phyloP scores from a whole-genome alignment of 129 eudicot species.

The Escallonia rubra region DNA sequence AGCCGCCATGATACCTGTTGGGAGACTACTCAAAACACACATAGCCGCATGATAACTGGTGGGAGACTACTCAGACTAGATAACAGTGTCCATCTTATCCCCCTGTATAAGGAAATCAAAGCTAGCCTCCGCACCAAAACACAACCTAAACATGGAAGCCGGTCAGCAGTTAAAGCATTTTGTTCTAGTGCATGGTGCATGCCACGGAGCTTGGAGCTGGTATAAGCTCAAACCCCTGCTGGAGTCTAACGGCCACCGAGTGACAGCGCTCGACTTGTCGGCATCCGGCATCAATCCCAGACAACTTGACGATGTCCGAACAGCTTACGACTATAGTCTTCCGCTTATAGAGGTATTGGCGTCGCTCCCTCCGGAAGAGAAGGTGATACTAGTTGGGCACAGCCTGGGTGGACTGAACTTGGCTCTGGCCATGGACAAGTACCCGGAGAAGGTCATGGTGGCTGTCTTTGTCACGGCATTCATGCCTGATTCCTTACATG shows the following conservation, averaged over 20 bases:
- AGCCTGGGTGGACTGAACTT: constrained; percentile 56
- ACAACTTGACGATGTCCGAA: constrained; percentile 31
- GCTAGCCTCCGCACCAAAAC: background rate
- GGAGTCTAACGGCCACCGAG: constrained; percentile 52
- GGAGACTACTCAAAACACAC: too few species aligned
- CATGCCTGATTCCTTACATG: constrained; percentile 52
- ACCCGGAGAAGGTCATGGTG: constrained; percentile 43
- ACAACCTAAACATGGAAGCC: background rate
- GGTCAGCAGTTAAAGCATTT: constrained; percentile 29
- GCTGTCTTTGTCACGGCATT: constrained; percentile 53
- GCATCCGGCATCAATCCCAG: constrained; percentile 47
- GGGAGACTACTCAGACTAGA: too few species aligned
- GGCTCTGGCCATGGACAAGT: constrained; percentile 55
- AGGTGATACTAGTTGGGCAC: constrained; percentile 65
- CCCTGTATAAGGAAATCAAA: background rate
- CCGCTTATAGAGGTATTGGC: constrained; percentile 57
- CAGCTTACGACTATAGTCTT: constrained; percentile 40
- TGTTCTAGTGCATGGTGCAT: constrained; percentile 70
- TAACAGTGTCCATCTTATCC: background rate
- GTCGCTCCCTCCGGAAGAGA: constrained; percentile 37
- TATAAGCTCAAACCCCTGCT: constrained; percentile 59
- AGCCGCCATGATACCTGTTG: too few species aligned
- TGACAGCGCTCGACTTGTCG: constrained; percentile 51
- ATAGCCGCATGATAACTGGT: too few species aligned
- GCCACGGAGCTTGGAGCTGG: constrained; percentile 90